phyloP scores from a whole-genome alignment of 2,329 filamentous ascomycete species.

The Exutisphaerella laricina region DNA sequence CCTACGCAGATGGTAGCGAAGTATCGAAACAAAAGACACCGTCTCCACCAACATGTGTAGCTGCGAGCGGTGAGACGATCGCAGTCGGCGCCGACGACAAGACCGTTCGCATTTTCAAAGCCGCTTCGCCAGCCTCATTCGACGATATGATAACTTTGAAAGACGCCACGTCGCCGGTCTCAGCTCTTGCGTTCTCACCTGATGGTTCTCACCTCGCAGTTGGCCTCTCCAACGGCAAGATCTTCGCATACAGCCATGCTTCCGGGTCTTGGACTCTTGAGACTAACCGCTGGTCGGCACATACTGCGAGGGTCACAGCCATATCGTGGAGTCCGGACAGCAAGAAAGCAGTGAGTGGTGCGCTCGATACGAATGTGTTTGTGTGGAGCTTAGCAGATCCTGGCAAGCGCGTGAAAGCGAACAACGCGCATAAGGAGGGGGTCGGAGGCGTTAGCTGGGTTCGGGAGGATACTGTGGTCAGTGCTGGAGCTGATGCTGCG shows the following conservation, averaged over 20 bases:
- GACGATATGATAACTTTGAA: constrained; percentile 52
- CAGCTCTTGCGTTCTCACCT: constrained; percentile 75
- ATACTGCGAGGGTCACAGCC: constrained; percentile 61
- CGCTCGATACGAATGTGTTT: constrained; percentile 84
- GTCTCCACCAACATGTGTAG: constrained; percentile 60
- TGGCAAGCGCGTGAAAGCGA: constrained; percentile 73
- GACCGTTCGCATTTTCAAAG: constrained; percentile 66
- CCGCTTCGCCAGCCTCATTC: constrained; percentile 50
- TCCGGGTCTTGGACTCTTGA: constrained; percentile 56
- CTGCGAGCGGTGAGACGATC: constrained; percentile 60
- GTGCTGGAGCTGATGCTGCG: constrained; percentile 78
- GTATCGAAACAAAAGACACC: constrained; percentile 48
- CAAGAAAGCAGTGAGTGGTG: constrained; percentile 75
- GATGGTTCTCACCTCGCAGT: constrained; percentile 73
- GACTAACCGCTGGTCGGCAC: constrained; percentile 72
- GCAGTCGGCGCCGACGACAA: constrained; percentile 74
- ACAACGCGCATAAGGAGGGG: constrained; percentile 93
- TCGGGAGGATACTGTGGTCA: constrained; percentile 62
- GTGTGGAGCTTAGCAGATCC: constrained; percentile 85
- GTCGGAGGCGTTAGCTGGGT: constrained; percentile 85
- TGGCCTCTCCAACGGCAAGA: constrained; percentile 80
- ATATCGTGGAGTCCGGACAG: constrained; percentile 73
- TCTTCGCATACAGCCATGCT: constrained; percentile 64
- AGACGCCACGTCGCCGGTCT: constrained; percentile 66
- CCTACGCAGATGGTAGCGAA: constrained; percentile 53